Evolutionary conservation across 139 green algal genomes (phyloP), one percentile per base, ranked within the genome.

Genomic region (Chlorella sorokiniana): DNA sequence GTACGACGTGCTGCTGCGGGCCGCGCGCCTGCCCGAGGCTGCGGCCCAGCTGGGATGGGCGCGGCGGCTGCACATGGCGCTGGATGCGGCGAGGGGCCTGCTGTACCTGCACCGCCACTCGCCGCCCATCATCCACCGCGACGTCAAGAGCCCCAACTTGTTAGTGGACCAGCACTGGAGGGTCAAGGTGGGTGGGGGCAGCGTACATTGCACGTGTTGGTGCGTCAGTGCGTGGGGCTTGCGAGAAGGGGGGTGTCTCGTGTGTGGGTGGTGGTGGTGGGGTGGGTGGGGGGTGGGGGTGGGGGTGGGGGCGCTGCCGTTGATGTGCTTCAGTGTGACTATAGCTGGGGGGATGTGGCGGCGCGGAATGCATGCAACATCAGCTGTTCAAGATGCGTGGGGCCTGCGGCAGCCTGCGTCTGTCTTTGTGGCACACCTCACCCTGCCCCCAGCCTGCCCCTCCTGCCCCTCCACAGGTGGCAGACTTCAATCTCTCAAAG

Each of bases 401-500:
- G n/a, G n/a, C n/a, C n/a, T n/a, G n/a, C n/a, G n/a, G n/a, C n/a
- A n/a, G n/a, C n/a, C n/a, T n/a, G n/a, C n/a, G n/a, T n/a, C n/a
- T n/a, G n/a, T n/a, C n/a, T n/a, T n/a, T n/a, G n/a, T n/a, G n/a
- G n/a, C n/a, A n/a, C n/a, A n/a, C n/a, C n/a, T n/a, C n/a, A n/a
- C 62, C 8, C 62, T 6, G 6, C 23, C 69, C 42, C 29, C 27
- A 7, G 1, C 29, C 8, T 27, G 9, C 11, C 69, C 11, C n/a
- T 10, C 69, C 27, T 38, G 27, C 42, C 44, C 25, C 69, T 63
- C 54, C 44, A 20, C 25, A 81, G 42, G 37, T 79, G 10, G 35
- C 20, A 42, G 87, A 91, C 83, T 91, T 91, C 82, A 89, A 89
- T 40, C 61, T 91, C 52, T 84, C 71, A 3, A 56, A 65, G 35